Base-by-base conservation (phyloP, 1,139 yeast genomes). In the Yamadazyma membranifaciens region DNA sequence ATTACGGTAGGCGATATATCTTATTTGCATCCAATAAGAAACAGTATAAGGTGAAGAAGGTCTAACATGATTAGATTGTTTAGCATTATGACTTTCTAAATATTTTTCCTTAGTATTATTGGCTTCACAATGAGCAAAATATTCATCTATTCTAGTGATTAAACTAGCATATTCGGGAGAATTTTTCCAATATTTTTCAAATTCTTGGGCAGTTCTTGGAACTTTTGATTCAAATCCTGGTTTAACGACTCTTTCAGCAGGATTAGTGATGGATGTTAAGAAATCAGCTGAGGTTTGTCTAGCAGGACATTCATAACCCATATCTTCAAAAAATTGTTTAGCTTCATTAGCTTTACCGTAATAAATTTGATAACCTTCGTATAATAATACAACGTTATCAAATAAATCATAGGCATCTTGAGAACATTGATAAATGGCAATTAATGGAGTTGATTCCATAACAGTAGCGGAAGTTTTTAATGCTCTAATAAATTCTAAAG, bases 211-310 rank as follows among this genome's bases (percentile, higher is more conserved):
- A 4, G 87, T 80, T 45, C 75, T 66, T 26, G 95, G 95, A 22
- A 82, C 89, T 43, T 62, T 69, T 41, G 66, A 51, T 55, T 85
- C 94, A 49, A 47, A 75, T 2, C 85, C 85, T 5, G 63, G 56
- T 46, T 62, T 63, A 10, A 70, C 60, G n/a, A 60, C 44, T 56
- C 82, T 67, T 50, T 70, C 77, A 5, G 66, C 60, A 11, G 80
- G 80, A 54, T 78, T 79, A 14, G 85, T 80, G 42, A 80, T 56
- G 1, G 82, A 81, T 31, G 83, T 81, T 57, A 49, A 69, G 60
- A 77, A 87, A 59, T 87, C 96, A 20, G 91, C 87, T 44, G 92
- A 83, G 7, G 94, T 83, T 65, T 84, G 89, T 60, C 95, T 79
- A 29, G 75, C 70, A 29, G 87, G 84, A 55, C 89, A 84, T 12